These are phyloP conservation scores for Eucalyptus curtisii DNA, from an alignment of 345 rosid genomes.

Conservation along the genomic window DNA sequence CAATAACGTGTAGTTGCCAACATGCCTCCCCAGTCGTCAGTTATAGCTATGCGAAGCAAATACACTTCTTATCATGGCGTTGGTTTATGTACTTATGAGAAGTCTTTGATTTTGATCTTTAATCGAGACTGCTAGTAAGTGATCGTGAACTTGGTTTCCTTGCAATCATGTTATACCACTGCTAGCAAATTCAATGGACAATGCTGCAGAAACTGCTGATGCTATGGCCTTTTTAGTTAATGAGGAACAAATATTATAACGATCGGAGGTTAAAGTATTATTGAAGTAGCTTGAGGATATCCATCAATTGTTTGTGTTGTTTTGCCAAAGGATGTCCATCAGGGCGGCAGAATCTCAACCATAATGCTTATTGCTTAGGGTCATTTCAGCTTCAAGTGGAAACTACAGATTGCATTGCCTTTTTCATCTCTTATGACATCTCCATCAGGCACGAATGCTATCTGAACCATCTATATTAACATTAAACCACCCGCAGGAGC, in stretches of 20 bases:
- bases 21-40: neutral
- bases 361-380: neutral
- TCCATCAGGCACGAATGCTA: neutral
- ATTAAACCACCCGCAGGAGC: neutral
- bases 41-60: neutral
- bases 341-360: neutral
- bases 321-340: neutral
- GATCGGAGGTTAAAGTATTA: neutral
- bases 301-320: no score
- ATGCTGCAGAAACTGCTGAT: neutral
- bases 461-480: neutral
- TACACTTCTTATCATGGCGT: neutral
- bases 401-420: neutral
- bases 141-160: neutral
- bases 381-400: neutral
- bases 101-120: neutral
- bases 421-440: neutral
- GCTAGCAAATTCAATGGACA: neutral
- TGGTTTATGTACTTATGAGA: neutral
- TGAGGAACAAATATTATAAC: neutral
- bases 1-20: neutral
- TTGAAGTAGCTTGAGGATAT: neutral
- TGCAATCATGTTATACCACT: neutral
- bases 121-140: neutral
- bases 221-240: neutral